Evolutionary conservation across 768 basidiomycete genomes (phyloP).

Genomic region (Imleria badia): DNA sequence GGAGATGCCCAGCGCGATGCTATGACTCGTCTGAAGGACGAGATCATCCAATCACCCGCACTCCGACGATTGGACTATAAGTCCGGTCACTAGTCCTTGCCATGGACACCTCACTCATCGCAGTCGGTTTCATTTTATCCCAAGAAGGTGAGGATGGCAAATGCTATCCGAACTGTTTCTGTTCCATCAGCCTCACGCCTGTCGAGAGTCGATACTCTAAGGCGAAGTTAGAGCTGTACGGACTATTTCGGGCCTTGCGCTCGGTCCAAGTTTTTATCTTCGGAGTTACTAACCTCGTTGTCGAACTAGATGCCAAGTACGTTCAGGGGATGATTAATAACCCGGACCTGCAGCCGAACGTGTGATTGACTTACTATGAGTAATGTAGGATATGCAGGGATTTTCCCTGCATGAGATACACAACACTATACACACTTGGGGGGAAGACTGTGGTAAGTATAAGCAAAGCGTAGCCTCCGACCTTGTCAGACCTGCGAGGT

Average conservation of each 20-base stretch:
- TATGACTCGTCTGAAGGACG: constrained; percentile 23
- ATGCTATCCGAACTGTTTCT: neutral
- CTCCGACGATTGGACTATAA: neutral
- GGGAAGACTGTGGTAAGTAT: no score
- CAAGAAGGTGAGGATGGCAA: no score
- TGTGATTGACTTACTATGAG: no score
- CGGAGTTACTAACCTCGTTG: neutral
- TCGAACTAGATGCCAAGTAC: neutral
- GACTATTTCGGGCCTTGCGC: neutral
- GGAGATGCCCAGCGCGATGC: constrained; percentile 4
- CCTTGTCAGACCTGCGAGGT: no score
- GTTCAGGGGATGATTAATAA: neutral
- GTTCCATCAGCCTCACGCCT: no score
- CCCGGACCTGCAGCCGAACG: neutral
- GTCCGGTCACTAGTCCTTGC: neutral
- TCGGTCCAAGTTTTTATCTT: neutral
- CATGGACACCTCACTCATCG: no score
- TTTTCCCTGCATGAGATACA: no score
- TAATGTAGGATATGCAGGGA: no score
- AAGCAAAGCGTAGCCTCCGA: no score
- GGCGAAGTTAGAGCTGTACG: neutral
- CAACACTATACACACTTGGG: no score
- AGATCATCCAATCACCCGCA: constrained; percentile 7
- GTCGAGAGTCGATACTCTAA: no score
- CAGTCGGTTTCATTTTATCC: no score